A percentile compares a stretch with the other conserved stretches of the same genome.
phyloP scores from a whole-genome alignment of 2,329 filamentous ascomycete genomes.

The Tolypocladium ophioglossoides region DNA sequence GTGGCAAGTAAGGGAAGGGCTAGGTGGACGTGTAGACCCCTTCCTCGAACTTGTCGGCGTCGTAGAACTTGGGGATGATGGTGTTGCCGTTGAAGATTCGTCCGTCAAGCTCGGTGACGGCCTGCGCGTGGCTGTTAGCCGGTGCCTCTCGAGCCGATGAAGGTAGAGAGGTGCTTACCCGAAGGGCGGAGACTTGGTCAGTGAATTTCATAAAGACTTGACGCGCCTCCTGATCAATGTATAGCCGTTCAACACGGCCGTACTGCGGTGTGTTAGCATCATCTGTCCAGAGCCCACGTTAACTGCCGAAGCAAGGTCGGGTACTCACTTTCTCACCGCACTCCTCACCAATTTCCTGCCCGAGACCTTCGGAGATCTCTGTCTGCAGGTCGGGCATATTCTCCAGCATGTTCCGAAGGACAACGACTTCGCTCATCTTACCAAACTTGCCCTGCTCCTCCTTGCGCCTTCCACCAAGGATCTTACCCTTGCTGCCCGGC shows the following conservation, averaged over 20 bases:
- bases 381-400: conserved; percentile 64
- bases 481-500: conserved; percentile 61
- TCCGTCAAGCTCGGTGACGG: conserved; percentile 81
- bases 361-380: conserved; percentile 67
- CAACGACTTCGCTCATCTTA: conserved; percentile 70
- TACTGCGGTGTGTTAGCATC: conserved; percentile 41
- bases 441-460: conserved; percentile 45
- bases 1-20: not conserved
- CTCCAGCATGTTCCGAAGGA: conserved; percentile 76
- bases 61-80: conserved; percentile 74
- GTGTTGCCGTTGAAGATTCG: conserved; percentile 80
- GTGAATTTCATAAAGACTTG: conserved; percentile 93
- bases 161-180: conserved; percentile 44
- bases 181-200: conserved; percentile 69
- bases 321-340: conserved; percentile 62
- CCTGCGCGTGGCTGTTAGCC: conserved; percentile 36
- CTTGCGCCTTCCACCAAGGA: conserved; percentile 64
- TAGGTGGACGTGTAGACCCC: conserved; percentile 36
- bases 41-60: conserved; percentile 70
- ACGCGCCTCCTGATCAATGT: conserved; percentile 53
- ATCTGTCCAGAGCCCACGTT: too few species aligned
- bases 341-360: conserved; percentile 93
- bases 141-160: not conserved
- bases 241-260: conserved; percentile 70
- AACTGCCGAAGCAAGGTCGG: too few species aligned